These are phyloP conservation scores for Acanthamoeba royreba DNA, from an alignment of 208 protist genomes.

Conservation along the genomic window DNA sequence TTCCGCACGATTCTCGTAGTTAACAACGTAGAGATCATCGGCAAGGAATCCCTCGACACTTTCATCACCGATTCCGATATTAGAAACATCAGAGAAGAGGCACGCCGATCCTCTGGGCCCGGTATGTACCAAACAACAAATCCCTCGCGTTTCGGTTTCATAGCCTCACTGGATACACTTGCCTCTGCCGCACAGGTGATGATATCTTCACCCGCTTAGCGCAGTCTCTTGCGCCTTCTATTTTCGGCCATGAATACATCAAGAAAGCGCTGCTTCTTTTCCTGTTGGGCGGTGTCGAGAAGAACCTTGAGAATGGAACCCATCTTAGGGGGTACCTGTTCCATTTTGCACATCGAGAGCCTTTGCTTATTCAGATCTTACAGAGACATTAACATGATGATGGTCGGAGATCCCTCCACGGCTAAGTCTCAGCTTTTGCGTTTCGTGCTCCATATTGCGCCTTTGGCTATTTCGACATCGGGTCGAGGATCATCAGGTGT, in stretches of 20 bases:
- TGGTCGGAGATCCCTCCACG: slow-evolving; percentile 99
- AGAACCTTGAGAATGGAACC: slow-evolving; percentile 88
- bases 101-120: neutral
- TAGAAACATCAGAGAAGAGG: slow-evolving; percentile 54
- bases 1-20: slow-evolving; percentile 90
- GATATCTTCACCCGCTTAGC: neutral
- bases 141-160: neutral
- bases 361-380: neutral
- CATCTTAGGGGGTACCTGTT: slow-evolving; percentile 87
- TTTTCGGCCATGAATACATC: slow-evolving; percentile 96
- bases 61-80: slow-evolving; percentile 55
- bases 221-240: slow-evolving; percentile 92
- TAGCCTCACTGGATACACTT: neutral
- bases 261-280: slow-evolving; percentile 96
- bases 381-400: slow-evolving; percentile 97
- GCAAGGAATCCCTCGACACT: slow-evolving; percentile 54
- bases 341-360: neutral
- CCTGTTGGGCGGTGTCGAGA: slow-evolving; percentile 96
- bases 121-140: neutral
- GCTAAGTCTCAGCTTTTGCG: slow-evolving; percentile 99
- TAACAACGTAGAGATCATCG: slow-evolving; percentile 83
- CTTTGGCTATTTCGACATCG: slow-evolving; percentile 97
- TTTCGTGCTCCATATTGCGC: slow-evolving; percentile 94
- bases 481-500: slow-evolving; percentile 96
- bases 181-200: neutral